Evolutionary conservation across 2,329 filamentous ascomycete genomes (phyloP), one percentile per base, ranked within the genome.

Genomic region (Fusarium paranaense): DNA sequence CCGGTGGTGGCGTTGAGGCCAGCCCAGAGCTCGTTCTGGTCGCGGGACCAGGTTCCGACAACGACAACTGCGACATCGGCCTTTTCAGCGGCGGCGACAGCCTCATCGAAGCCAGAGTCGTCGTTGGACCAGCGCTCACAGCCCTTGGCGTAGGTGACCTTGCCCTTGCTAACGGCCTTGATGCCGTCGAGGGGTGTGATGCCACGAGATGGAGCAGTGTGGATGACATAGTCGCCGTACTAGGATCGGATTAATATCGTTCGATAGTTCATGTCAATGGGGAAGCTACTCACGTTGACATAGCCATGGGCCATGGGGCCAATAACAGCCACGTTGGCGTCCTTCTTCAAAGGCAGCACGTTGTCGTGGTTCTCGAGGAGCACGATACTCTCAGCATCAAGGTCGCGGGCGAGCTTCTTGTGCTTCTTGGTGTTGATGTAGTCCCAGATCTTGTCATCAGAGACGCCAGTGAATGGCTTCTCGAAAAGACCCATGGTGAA

Each of bases 201-300:
- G 37, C 93, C 93, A 35, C 87, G 87, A 75, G 89, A 89, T 76
- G 91, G 88, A 16, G 91, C 89, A 56, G 86, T 84, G 78, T 91
- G 90, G 22, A 93, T 91, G 18, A 94, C 92, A 76, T 94, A 94
- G 81, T 94, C 92, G 60, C 93, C 93, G 68, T 94, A 92, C 87
- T 74, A 40, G 16, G 67, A 40, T n/a, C 7, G 16, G 62, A 52
- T 69, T 40, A 80, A 70, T 38, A n/a, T 4, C 3, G n/a, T 70
- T 30, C 62, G 16, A 9, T 27, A 22, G 14, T 25, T 8, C 1
- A 11, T 16, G 9, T 5, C 2, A 16, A 22, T 8, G 14, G 3
- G 8, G 13, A 37, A 22, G 4, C 8, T 10, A 83, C 88, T 82
- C 75, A 91, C 90, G 76, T 94, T 94, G 86, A 93, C 90, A 73